Evolutionary conservation across 768 basidiomycete species (phyloP).

Genomic region (Panus rudis): DNA sequence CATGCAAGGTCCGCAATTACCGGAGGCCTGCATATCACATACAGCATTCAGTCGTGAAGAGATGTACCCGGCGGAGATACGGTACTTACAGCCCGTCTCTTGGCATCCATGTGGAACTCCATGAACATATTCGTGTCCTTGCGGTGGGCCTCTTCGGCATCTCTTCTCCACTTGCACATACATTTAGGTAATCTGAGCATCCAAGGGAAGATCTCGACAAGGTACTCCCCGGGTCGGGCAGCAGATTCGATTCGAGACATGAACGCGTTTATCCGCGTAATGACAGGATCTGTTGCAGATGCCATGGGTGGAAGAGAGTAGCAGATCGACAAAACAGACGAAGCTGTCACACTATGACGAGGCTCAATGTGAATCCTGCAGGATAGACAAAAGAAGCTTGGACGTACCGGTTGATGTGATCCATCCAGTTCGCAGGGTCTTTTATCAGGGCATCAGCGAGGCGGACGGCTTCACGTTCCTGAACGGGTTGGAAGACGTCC

Average conservation of each 20-base stretch:
- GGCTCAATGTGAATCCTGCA: no score
- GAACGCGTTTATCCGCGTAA: constrained; percentile 20
- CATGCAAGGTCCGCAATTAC: constrained; percentile 6
- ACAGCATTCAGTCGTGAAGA: no score
- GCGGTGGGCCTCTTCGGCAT: constrained; percentile 16
- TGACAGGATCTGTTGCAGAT: neutral
- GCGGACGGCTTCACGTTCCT: constrained; percentile 25
- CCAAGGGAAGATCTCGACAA: constrained; percentile 31
- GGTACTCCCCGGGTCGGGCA: constrained; percentile 28
- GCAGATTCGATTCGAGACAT: constrained; percentile 25
- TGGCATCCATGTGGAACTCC: constrained; percentile 10
- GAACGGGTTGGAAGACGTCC: constrained; percentile 19
- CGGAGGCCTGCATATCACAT: neutral
- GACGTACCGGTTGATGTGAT: constrained; percentile 21
- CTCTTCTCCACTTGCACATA: constrained; percentile 25
- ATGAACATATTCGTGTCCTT: constrained; percentile 21
- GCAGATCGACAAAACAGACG: constrained; percentile 20
- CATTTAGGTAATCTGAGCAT: constrained; percentile 25
- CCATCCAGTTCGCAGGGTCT: constrained; percentile 24
- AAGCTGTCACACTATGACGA: constrained; percentile 20
- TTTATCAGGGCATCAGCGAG: constrained; percentile 22
- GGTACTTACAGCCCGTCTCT: constrained; percentile 2
- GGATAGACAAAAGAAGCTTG: neutral
- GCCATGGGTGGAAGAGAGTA: constrained; percentile 16
- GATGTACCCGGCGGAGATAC: no score